A percentile compares a stretch with the other conserved stretches of the same genome.
Conservation (phyloP, 768 basidiomycete species). For the Clathrus columnatus region DNA sequence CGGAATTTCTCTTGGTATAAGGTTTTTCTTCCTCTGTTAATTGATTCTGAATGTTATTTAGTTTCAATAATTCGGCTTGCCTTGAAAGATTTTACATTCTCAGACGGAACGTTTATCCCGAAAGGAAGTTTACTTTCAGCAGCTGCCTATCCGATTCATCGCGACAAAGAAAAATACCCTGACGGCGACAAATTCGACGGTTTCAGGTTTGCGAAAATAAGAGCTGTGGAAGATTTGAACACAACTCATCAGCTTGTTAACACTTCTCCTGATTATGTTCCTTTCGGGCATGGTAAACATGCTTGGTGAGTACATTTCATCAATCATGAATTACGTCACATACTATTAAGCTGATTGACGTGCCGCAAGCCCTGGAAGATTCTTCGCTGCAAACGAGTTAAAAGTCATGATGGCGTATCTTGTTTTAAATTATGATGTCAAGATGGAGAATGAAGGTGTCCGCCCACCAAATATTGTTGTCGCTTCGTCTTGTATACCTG, state of each 20-base stretch:
- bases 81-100: constrained; percentile 26
- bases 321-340: too few species aligned
- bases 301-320: constrained; percentile 12
- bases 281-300: constrained; percentile 9
- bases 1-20: constrained; percentile 6
- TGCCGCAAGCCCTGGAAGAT: constrained; percentile 11
- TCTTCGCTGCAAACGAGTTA: constrained; percentile 12
- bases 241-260: constrained; percentile 15
- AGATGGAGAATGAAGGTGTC: not conserved
- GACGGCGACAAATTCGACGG: constrained; percentile 13
- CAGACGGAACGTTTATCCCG: constrained; percentile 31
- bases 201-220: constrained; percentile 10
- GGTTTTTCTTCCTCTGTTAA: not conserved
- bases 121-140: constrained; percentile 23
- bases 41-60: too few species aligned
- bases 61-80: constrained; percentile 26
- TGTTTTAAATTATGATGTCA: constrained; percentile 10
- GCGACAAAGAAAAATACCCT: constrained; percentile 9
- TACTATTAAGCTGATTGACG: not conserved
- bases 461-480: constrained; percentile 11
- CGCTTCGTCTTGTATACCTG: constrained; percentile 14
- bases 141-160: constrained; percentile 15
- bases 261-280: constrained; percentile 4
- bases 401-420: constrained; percentile 12
- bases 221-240: not conserved